Base-by-base conservation (phyloP, 345 rosid species). In the Salix suchowensis region DNA sequence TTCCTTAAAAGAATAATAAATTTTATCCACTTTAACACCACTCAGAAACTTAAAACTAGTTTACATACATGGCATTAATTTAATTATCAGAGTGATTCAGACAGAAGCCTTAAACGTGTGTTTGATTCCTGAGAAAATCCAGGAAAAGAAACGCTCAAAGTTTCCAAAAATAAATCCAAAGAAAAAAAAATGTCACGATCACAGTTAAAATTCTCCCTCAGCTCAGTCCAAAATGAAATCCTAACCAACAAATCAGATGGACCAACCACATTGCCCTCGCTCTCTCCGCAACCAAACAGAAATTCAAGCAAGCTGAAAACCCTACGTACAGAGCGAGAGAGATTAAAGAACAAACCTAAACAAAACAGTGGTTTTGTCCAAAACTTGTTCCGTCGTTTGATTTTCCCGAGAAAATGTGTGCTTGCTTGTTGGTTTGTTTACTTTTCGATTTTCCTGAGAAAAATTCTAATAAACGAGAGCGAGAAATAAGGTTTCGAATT, bases 341-440 rank as follows among this genome's bases (percentile, higher is more conserved):
- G 80, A 76, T 75, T 70, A 24, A 61, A 12, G 26, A n/a, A 66
- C 76, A 67, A 74, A 82, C 84, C 87, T 75, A 80, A 67, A 65
- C 42, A 58, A 23, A 58, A 24, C 26, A 58, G 64, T 58, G 64
- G 14, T n/a, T 54, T 58, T 58, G 28, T 58, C 24, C 4, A 58
- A n/a, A 58, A 9, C 64, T 23, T 58, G 14, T 23, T 58, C 64
- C 64, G 28, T 58, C 2, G 64, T 58, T 58, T 58, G 28, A n/a
- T 23, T 58, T 58, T 58, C 26, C 64, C 6, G 28, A 58, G 64
- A 58, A 58, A 58, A 58, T 58, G 64, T 58, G 28, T 9, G 28
- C 36, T 36, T 36, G 37, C 37, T 36, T 58, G 62, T 7, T 62
- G 1, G 54, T 30, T 69, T 52, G 70, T 67, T 24, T 40, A 66